Conservation (phyloP, 768 basidiomycete species). For the Kwoniella shandongensis region DNA sequence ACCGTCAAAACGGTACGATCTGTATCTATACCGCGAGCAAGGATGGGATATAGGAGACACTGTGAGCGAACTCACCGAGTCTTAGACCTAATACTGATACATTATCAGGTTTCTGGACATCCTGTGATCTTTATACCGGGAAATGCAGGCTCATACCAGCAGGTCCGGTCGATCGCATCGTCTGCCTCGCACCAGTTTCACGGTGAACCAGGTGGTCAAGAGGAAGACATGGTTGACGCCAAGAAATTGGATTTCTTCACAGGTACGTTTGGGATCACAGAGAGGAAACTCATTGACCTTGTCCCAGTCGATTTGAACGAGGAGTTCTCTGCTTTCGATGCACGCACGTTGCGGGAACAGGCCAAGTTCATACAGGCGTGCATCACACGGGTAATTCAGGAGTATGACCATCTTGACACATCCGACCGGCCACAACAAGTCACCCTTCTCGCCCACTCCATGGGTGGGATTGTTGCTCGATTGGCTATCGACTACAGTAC, state of each 20-base stretch:
- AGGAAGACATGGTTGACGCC: conserved; percentile 5
- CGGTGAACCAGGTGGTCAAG: conserved; percentile 57
- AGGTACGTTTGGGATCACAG: conserved; percentile 57
- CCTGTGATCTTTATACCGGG: conserved; percentile 98
- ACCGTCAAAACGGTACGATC: conserved; percentile 70
- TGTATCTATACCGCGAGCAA: conserved; percentile 88
- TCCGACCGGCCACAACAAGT: conserved; percentile 59
- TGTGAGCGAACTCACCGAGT: conserved; percentile 53
- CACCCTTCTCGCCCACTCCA: conserved; percentile 86
- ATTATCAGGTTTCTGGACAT: conserved; percentile 56
- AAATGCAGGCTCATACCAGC: conserved; percentile 91
- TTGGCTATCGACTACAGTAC: conserved; percentile 59
- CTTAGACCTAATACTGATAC: neutral
- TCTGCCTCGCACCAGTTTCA: conserved; percentile 81
- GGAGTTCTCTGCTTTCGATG: conserved; percentile 93
- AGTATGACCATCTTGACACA: conserved; percentile 28
- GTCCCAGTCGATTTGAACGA: conserved; percentile 88
- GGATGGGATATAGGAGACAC: conserved; percentile 70
- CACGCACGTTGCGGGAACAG: conserved; percentile 79
- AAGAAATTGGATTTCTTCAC: conserved; percentile 78
- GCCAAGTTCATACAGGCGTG: conserved; percentile 70
- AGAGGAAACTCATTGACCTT: neutral
- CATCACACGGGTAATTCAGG: conserved; percentile 57
- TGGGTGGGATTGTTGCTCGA: conserved; percentile 91
- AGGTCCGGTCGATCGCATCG: conserved; percentile 91